Evolutionary conservation across 345 rosid species (phyloP), one percentile per base, ranked within the genome.

Genomic region (Atalantia buxifolia): DNA sequence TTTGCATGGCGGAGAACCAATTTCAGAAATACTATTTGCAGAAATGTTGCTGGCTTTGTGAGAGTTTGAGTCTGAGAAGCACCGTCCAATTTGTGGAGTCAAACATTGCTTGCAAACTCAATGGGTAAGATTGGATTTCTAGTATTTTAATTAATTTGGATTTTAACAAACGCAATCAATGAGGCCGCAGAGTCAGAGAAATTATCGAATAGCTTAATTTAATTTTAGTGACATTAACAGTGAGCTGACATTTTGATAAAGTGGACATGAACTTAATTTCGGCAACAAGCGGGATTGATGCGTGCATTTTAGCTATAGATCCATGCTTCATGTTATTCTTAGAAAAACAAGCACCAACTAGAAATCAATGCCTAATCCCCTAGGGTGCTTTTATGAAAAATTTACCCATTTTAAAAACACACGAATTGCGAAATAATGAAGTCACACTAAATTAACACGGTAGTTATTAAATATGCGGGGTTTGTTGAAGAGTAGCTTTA

Each of bases 41-140:
- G 75, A 79, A 48, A 27, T 31, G 55, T 68, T 60, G 66, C 38
- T 31, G 78, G 75, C 5, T 74, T 18, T 74, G 82, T 19, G 82
- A 67, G 65, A 74, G 70, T 53, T 48, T 74, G 74, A 74, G 72
- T 25, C 77, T 79, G 1, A 74, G 82, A 25, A 79, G 78, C 74
- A 74, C 75, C 2, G 10, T 21, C 19, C 75, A 79, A 40, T 79
- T 79, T 27, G 82, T 57, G 67, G 78, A 67, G 69, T 79, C 78
- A 16, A 74, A n/a, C 45, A 60, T 74, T 45, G 78, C 82, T 48
- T 79, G 78, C 78, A 79, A 74, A 79, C 78, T 79, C 75, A 79
- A 74, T 6, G 78, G 78, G 75, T 79, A 68, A 66, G 67, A 56
- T 68, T 77, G 36, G 30, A 45, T 69, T 48, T 16, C 7, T 31